A percentile compares a stretch with the other conserved stretches of the same genome.
These are phyloP conservation scores for Ganoderma boninense DNA, from an alignment of 1,284 basidiomycete species.

Conservation along the genomic window DNA sequence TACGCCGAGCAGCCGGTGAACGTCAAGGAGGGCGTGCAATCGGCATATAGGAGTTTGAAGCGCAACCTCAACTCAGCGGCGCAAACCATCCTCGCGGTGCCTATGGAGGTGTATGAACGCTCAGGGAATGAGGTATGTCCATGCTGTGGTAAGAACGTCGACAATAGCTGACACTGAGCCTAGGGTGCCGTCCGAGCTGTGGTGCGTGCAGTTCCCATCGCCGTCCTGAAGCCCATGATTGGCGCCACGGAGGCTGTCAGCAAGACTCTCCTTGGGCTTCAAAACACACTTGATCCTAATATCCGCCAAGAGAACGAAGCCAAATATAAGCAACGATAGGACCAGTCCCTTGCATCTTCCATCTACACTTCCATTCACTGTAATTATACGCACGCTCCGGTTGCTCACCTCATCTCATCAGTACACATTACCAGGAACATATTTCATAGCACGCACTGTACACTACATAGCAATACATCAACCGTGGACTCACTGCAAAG, in stretches of 20 bases:
- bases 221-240: conserved; percentile 95
- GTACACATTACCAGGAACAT: conserved; percentile 33
- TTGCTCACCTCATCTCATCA: conserved; percentile 27
- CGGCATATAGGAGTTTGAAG: conserved; percentile 87
- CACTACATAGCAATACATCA: conserved; percentile 34
- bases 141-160: conserved; percentile 3
- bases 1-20: conserved; percentile 92
- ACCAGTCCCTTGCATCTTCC: not conserved
- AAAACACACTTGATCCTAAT: conserved; percentile 89
- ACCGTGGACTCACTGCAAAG: conserved; percentile 27
- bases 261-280: conserved; percentile 92
- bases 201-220: conserved; percentile 95
- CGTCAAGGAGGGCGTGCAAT: conserved; percentile 88
- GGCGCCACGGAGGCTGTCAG: conserved; percentile 96
- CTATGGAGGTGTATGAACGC: conserved; percentile 98
- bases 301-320: conserved; percentile 83
- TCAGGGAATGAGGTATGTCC: conserved; percentile 82
- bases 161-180: conserved; percentile 13
- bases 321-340: conserved; percentile 85
- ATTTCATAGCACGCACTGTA: conserved; percentile 36
- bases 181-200: conserved; percentile 93
- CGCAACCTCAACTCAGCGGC: conserved; percentile 92
- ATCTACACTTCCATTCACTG: conserved; percentile 13
- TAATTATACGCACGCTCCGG: conserved; percentile 30
- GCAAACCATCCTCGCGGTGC: conserved; percentile 97